phyloP scores from a whole-genome alignment of 2,329 filamentous ascomycete species.

The Ramularia endophylla region DNA sequence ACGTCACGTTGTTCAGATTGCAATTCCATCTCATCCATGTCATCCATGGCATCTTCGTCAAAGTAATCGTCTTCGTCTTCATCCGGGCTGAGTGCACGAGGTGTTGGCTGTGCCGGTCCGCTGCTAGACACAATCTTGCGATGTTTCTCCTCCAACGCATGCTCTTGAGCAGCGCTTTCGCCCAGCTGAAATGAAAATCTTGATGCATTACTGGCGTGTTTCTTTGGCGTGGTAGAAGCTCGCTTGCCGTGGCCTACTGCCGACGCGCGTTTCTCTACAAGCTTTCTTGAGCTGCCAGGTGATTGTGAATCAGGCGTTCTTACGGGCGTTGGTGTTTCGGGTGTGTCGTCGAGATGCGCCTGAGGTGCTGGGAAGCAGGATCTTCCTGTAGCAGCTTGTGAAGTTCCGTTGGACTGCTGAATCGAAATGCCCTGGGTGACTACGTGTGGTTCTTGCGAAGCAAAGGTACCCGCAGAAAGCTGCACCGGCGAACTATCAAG shows the following conservation, averaged over 20 bases:
- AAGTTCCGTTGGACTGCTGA: slow-evolving; percentile 3
- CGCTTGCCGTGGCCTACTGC: slow-evolving; percentile 27
- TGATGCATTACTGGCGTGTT: slow-evolving; percentile 61
- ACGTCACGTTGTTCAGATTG: slow-evolving; percentile 8
- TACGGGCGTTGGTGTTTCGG: too few species aligned
- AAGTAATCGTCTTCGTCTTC: slow-evolving; percentile 34
- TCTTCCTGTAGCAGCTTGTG: too few species aligned
- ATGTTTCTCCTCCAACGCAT: slow-evolving; percentile 66
- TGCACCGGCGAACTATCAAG: slow-evolving; percentile 14
- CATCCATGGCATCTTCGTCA: slow-evolving; percentile 38
- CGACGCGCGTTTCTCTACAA: slow-evolving; percentile 27
- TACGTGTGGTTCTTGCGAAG: slow-evolving; percentile 6
- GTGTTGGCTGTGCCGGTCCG: slow-evolving; percentile 8
- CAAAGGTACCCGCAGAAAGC: background rate
- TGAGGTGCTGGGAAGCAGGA: too few species aligned
- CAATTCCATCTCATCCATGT: slow-evolving; percentile 42
- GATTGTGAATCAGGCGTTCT: too few species aligned
- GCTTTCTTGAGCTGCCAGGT: too few species aligned
- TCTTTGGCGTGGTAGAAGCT: slow-evolving; percentile 31
- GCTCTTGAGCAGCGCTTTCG: slow-evolving; percentile 57
- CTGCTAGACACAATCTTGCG: slow-evolving; percentile 16
- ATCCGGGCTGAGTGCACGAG: slow-evolving; percentile 13
- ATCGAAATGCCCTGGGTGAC: slow-evolving; percentile 8
- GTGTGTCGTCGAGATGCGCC: too few species aligned
- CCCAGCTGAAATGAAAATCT: slow-evolving; percentile 79